These are phyloP conservation scores for Onygena corvina DNA, from an alignment of 2,329 filamentous ascomycete species.

Conservation along the genomic window DNA sequence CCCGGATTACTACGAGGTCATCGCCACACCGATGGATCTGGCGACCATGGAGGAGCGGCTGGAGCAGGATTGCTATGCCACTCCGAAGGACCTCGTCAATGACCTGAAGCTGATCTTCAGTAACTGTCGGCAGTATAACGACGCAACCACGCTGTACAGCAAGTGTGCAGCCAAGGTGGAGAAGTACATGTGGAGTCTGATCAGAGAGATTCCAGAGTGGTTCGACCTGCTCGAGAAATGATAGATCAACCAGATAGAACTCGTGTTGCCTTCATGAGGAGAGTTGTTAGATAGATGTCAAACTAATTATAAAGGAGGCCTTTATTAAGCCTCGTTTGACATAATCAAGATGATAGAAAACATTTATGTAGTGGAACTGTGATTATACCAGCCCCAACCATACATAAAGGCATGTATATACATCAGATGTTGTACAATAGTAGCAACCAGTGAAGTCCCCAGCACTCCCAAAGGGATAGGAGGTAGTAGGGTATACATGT, in stretches of 20 bases:
- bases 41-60: slow-evolving; percentile 92
- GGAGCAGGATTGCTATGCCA: slow-evolving; percentile 85
- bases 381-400: background rate
- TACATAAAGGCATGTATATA: background rate
- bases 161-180: slow-evolving; percentile 89
- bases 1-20: slow-evolving; percentile 94
- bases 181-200: slow-evolving; percentile 90
- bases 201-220: slow-evolving; percentile 89
- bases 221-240: slow-evolving; percentile 25
- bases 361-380: background rate
- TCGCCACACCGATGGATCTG: slow-evolving; percentile 94
- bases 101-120: slow-evolving; percentile 84
- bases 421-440: too few relatives aligned
- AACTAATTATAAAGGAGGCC: too few relatives aligned
- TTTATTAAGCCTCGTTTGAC: too few relatives aligned
- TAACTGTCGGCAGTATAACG: slow-evolving; percentile 94
- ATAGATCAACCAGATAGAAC: background rate
- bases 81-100: slow-evolving; percentile 79
- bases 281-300: background rate
- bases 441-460: too few relatives aligned
- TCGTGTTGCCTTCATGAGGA: background rate
- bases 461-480: too few relatives aligned
- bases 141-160: slow-evolving; percentile 83
- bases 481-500: too few relatives aligned
- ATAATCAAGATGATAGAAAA: background rate